These are phyloP conservation scores for Colletotrichum sp. DNA, from an alignment of 2,329 filamentous ascomycete genomes.

Conservation along the genomic window DNA sequence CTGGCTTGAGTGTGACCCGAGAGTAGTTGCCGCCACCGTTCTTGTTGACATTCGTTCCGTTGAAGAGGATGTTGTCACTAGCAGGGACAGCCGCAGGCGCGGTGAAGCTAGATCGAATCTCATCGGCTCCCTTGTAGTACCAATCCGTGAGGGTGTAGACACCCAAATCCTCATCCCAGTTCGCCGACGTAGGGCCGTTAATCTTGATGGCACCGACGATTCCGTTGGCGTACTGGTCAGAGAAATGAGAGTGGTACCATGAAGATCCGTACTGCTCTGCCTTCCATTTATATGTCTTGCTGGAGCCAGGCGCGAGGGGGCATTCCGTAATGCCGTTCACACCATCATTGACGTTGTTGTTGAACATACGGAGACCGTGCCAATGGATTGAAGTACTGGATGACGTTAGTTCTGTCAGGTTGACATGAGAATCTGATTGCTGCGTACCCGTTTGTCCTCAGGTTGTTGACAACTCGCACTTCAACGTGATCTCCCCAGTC, in stretches of 20 bases:
- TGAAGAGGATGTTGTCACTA: slow-evolving; percentile 46
- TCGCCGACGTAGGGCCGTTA: slow-evolving; percentile 45
- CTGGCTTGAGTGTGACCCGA: slow-evolving; percentile 55
- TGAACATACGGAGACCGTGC: slow-evolving; percentile 52
- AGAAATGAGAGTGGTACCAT: slow-evolving; percentile 56
- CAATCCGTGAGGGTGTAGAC: slow-evolving; percentile 57
- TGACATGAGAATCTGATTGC: background rate
- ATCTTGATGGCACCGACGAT: slow-evolving; percentile 56
- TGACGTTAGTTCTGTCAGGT: background rate
- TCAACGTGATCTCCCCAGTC: slow-evolving; percentile 58
- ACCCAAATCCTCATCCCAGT: slow-evolving; percentile 69
- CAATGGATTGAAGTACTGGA: slow-evolving; percentile 50
- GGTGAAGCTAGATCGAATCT: slow-evolving; percentile 25
- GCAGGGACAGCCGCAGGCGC: slow-evolving; percentile 23
- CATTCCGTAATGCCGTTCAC: slow-evolving; percentile 48
- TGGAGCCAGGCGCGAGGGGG: slow-evolving; percentile 39
- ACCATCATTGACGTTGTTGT: slow-evolving; percentile 52
- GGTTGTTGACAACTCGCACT: slow-evolving; percentile 70
- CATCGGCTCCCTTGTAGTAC: slow-evolving; percentile 45
- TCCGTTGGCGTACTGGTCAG: slow-evolving; percentile 56
- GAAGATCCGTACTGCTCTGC: slow-evolving; percentile 43
- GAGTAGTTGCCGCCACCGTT: slow-evolving; percentile 32
- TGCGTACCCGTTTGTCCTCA: slow-evolving; percentile 47
- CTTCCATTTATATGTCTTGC: slow-evolving; percentile 39
- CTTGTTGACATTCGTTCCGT: slow-evolving; percentile 43